phyloP scores from a whole-genome alignment of 208 protist genomes.

The Trypanosoma vivax region DNA sequence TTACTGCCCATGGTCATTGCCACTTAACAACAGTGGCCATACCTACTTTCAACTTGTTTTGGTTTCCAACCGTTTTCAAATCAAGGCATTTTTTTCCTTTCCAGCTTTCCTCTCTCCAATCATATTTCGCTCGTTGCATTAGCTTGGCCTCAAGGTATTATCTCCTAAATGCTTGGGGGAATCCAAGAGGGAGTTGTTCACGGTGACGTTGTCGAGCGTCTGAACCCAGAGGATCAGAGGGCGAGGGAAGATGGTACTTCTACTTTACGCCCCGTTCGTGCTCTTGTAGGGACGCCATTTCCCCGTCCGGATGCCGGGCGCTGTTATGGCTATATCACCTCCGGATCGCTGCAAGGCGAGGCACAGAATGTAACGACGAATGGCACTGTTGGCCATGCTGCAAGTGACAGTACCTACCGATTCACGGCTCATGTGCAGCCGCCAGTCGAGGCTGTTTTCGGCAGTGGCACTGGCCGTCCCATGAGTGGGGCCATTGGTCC shows the following conservation, averaged over 20 bases:
- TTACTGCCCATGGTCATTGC: too few species aligned
- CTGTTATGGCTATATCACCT: conserved; percentile 19
- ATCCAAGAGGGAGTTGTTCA: too few species aligned
- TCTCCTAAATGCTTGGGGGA: too few species aligned
- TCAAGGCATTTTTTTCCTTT: too few species aligned
- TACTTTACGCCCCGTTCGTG: conserved; percentile 30
- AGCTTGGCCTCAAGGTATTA: too few species aligned
- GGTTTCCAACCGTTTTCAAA: too few species aligned
- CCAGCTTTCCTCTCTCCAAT: too few species aligned
- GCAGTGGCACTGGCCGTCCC: background rate
- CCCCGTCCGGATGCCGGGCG: conserved; percentile 13
- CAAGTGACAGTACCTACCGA: background rate
- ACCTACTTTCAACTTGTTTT: too few species aligned
- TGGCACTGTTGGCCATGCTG: background rate
- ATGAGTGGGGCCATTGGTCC: background rate
- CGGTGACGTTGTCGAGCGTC: too few species aligned
- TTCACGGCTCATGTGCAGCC: conserved; percentile 52
- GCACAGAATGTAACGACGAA: background rate
- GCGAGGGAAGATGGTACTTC: conserved; percentile 1
- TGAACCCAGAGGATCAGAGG: too few species aligned
- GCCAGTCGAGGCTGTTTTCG: background rate
- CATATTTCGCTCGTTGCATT: too few species aligned
- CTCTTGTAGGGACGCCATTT: conserved; percentile 33
- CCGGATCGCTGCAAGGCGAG: background rate
- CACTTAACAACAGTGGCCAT: too few species aligned